phyloP scores from a whole-genome alignment of 139 green algal genomes.

The Chlorella sp. region DNA sequence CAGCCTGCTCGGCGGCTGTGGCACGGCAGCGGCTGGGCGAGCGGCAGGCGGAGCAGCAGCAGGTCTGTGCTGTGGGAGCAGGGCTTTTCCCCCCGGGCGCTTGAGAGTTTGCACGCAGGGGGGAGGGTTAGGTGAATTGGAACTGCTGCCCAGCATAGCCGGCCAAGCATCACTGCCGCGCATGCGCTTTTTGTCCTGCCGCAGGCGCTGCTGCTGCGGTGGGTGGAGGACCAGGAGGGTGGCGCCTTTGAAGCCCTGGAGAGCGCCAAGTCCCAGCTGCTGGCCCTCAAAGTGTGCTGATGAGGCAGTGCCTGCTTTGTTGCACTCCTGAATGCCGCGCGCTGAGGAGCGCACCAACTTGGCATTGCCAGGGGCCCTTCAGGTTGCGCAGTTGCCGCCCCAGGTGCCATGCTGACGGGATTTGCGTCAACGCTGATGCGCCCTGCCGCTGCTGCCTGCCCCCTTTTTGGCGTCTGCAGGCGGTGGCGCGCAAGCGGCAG shows the following conservation, averaged over 20 bases:
- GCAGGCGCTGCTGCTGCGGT: slow-evolving; percentile 53
- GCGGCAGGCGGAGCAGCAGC: slow-evolving; percentile 9
- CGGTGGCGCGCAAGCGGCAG: slow-evolving; percentile 40
- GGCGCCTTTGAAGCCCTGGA: slow-evolving; percentile 30
- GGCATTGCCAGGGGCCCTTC: too few relatives aligned
- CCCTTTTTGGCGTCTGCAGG: background rate
- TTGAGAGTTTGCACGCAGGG: too few relatives aligned
- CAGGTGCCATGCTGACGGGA: too few relatives aligned
- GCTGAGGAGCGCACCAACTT: too few relatives aligned
- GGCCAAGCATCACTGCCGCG: too few relatives aligned
- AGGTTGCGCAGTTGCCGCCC: too few relatives aligned
- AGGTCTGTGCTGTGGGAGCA: too few relatives aligned
- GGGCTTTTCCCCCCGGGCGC: too few relatives aligned
- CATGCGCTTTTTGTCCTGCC: too few relatives aligned
- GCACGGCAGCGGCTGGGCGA: background rate
- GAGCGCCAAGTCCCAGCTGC: slow-evolving; percentile 25
- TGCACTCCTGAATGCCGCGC: too few relatives aligned
- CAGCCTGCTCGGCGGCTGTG: background rate
- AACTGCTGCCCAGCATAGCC: too few relatives aligned
- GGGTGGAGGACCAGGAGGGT: slow-evolving; percentile 53
- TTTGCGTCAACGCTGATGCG: background rate
- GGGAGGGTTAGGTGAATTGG: too few relatives aligned
- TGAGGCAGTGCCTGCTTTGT: background rate
- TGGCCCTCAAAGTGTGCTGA: slow-evolving; percentile 30
- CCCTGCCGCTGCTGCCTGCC: background rate